phyloP scores from a whole-genome alignment of 306 rosid species.

The cucumber (Cucumis sativus) region Cucumber_9930_V3 NC_026657.2:8616001-8616500 shows the following conservation, averaged over 20 bases:
- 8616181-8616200: not conserved
- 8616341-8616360: constrained; percentile 62
- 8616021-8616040: too few species aligned
- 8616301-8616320: not conserved
- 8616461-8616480: not conserved
- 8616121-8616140: constrained; percentile 69
- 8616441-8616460: not conserved
- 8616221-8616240: not conserved
- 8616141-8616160: constrained; percentile 73
- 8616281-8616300: not conserved
- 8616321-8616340: constrained; percentile 61
- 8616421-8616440: constrained; percentile 43
- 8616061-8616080: not conserved
- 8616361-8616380: constrained; percentile 86
- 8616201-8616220: not conserved
- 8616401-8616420: constrained; percentile 39
- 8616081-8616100: constrained; percentile 62
- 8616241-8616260: not conserved
- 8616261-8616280: not conserved
- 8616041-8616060: not conserved
- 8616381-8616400: constrained; percentile 99
- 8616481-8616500: not conserved
- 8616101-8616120: constrained; percentile 88
- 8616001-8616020: not conserved
- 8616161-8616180: constrained; percentile 7